These are phyloP conservation scores for Salvia hispanica DNA, from an alignment of 257 asterid species.

Conservation along the genomic window DNA sequence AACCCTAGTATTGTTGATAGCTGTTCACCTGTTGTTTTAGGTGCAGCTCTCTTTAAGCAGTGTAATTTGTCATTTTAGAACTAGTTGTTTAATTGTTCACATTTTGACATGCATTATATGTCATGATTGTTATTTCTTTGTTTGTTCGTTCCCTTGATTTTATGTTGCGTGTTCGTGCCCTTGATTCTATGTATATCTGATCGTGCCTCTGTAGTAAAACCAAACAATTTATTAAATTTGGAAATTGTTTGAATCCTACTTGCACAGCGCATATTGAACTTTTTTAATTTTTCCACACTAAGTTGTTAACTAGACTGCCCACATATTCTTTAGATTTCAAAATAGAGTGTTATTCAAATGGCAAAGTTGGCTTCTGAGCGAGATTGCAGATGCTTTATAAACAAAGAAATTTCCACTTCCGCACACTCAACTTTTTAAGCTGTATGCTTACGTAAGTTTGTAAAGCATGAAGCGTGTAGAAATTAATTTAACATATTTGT, in stretches of 20 bases:
- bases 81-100: neutral
- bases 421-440: neutral
- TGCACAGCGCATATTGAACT: too few species aligned
- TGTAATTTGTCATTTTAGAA: constrained; percentile 1
- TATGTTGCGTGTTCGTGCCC: neutral
- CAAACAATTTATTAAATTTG: too few species aligned
- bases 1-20: constrained; percentile 18
- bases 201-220: too few species aligned
- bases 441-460: neutral
- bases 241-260: too few species aligned
- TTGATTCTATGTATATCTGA: too few species aligned
- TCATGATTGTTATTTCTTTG: neutral
- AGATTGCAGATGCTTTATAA: too few species aligned
- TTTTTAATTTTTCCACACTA: too few species aligned
- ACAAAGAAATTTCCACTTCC: too few species aligned
- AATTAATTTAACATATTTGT: neutral
- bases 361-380: too few species aligned
- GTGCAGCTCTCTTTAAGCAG: constrained; percentile 13
- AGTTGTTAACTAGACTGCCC: too few species aligned
- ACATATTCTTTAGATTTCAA: too few species aligned
- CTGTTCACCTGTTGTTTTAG: constrained; percentile 9
- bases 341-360: too few species aligned
- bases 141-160: neutral
- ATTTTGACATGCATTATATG: neutral
- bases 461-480: neutral